Evolutionary conservation across 1,139 yeast genomes (phyloP), one percentile per base, ranked within the genome.

Genomic region (Taphrina populina): DNA sequence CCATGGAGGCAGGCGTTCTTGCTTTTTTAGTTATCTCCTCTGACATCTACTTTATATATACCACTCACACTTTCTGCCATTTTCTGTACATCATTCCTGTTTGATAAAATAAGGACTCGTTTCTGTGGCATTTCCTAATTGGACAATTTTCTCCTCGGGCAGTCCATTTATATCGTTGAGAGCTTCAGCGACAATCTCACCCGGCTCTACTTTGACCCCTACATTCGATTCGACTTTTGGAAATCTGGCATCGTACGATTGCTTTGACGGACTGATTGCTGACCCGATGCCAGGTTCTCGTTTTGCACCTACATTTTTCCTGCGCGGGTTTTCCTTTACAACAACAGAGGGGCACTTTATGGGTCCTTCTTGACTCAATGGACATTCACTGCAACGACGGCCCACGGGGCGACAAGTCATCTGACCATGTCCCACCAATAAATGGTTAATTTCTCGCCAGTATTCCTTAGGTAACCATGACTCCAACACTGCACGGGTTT

Each of bases 391-490:
- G 68, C 96, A 90, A 61, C 83, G 77, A 40, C 80, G 71, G 2
- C 82, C 81, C 51, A 83, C 75, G 0, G 96, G 87, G 1, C 82
- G 78, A 67, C 97, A 90, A 1, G 90, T 76, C 1, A 82, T 82
- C 68, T 90, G 98, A 7, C 56, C 56, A 19, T 33, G 46, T 17
- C 49, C 49, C 26, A 52, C 56, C 36, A 52, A 23, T 36, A 47
- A 32, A 26, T 47, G 95, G 65, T 90, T 90, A 26, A 92, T 81
- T 57, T 86, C 95, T 4, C 75, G 72, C 98, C 98, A 90, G 52
- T 79, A 74, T 39, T 79, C 78, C 49, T 66, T 69, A 0, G 95
- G 94, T 10, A 90, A 70, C 94, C 95, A 86, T 23, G 71, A 70
- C 65, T 90, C 86, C 40, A 90, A 70, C 51, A 77, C 83, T 33